phyloP scores from a whole-genome alignment of 2,329 filamentous ascomycete genomes.

The Fusarium goolgardi region DNA sequence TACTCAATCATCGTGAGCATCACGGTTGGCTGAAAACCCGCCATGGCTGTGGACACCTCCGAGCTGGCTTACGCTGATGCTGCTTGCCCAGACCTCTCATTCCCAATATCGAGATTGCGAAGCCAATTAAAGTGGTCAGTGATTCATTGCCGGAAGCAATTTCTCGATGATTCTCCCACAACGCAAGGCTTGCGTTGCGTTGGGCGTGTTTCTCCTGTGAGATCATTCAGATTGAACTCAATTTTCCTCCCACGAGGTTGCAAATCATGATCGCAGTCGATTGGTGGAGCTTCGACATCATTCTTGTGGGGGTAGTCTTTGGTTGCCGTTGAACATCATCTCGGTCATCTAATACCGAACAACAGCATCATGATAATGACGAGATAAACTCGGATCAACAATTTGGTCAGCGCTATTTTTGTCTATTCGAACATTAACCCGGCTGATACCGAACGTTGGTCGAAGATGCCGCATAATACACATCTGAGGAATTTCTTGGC shows the following conservation, averaged over 20 bases:
- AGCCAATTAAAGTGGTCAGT: constrained; percentile 26
- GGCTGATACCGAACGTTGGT: constrained; percentile 5
- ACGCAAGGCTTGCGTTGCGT: constrained; percentile 15
- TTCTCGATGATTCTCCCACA: constrained; percentile 28
- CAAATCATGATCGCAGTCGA: constrained; percentile 35
- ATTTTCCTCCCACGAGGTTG: not conserved
- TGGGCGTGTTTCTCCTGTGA: constrained; percentile 14
- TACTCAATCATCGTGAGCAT: constrained; percentile 40
- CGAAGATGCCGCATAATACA: not conserved
- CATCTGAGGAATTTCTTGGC: not conserved
- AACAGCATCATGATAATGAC: constrained; percentile 25
- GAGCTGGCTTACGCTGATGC: constrained; percentile 21
- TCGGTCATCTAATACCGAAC: constrained; percentile 41
- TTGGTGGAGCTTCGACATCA: constrained; percentile 36
- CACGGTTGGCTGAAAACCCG: constrained; percentile 42
- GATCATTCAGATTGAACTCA: constrained; percentile 15
- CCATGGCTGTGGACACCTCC: constrained; percentile 33
- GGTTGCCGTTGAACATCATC: constrained; percentile 18
- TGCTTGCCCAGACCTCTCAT: constrained; percentile 11
- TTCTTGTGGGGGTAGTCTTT: constrained; percentile 20
- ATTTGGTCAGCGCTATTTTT: constrained; percentile 13
- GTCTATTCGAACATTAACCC: not conserved
- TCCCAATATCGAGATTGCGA: constrained; percentile 17
- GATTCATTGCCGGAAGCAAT: constrained; percentile 16
- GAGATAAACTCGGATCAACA: constrained; percentile 31